Base-by-base conservation (phyloP, 768 basidiomycete genomes). In the Lentinula edodes region DNA sequence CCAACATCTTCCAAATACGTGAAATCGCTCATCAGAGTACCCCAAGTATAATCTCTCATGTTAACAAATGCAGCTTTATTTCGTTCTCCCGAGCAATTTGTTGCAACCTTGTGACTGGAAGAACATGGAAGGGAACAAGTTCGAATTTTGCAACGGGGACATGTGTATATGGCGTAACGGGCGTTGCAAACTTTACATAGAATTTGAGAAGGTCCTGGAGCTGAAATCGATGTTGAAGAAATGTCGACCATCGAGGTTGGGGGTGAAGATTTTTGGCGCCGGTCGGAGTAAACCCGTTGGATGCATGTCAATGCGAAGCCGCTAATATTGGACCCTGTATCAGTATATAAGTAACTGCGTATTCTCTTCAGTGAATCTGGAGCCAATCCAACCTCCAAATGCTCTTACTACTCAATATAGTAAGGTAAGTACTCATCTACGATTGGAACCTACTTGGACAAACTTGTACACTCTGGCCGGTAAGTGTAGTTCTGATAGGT, bases 11-110 rank as follows among this genome's bases (percentile, higher is more conserved):
- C 95, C 65, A 97, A 77, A 70, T 87, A 95, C 45, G 80, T 78
- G 71, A 94, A 97, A 74, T 97, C 95, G 66, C 88, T 83, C 87
- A 93, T 90, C 87, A 96, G 88, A 32, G 83, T 81, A 8, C 92
- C 91, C 84, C 90, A 93, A 5, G 84, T 83, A 68, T 93, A 96
- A 66, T 85, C 70, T 66, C 91, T 93, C 85, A 95, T 88, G 12
- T 89, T 83, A 15, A 94, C 84, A 69, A 87, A 92, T 2, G 80
- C 81, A 0, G 78, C 84, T 67, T 87, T 88, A 75, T 94, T 80
- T 59, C 92, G 87, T 62, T 84, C 76, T 10, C 92, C 93, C 0
- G 83, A 81, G 69, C 92, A 94, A 13, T 79, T 79, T 15, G 77
- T 79, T 15, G 71, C 63, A 10, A 76, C 65, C 71, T 93, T 94